Conservation (phyloP, 2,329 filamentous ascomycete genomes). For the Claviceps sp. region DNA sequence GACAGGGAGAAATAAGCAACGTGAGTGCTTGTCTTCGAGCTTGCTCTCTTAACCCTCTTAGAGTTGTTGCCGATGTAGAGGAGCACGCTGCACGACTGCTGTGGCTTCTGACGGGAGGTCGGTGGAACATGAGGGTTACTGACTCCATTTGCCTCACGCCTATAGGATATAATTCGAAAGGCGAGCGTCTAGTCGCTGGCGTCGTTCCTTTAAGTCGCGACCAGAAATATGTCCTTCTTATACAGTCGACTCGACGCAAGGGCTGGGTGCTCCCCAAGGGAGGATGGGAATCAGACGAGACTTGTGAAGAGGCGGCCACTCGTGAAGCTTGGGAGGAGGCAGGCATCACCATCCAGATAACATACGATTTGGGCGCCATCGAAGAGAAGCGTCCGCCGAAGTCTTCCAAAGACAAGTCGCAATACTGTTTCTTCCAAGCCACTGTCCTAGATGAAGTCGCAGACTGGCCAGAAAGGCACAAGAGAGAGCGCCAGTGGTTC, state of each 20-base stretch:
- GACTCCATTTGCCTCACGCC: slow-evolving; percentile 11
- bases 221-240: slow-evolving; percentile 78
- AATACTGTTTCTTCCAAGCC: slow-evolving; percentile 75
- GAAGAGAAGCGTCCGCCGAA: slow-evolving; percentile 73
- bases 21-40: slow-evolving; percentile 35
- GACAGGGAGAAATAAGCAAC: slow-evolving; percentile 65
- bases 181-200: slow-evolving; percentile 89
- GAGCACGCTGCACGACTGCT: neutral
- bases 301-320: slow-evolving; percentile 69
- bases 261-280: slow-evolving; percentile 97
- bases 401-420: slow-evolving; percentile 45
- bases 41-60: neutral
- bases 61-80: neutral
- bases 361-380: slow-evolving; percentile 76
- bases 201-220: slow-evolving; percentile 81
- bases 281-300: slow-evolving; percentile 93
- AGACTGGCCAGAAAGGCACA: slow-evolving; percentile 89
- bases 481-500: slow-evolving; percentile 84
- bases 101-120: neutral
- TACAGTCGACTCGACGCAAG: slow-evolving; percentile 80
- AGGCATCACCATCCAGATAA: slow-evolving; percentile 74
- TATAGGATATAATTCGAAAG: slow-evolving; percentile 78
- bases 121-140: slow-evolving; percentile 3
- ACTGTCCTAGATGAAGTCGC: slow-evolving; percentile 74
- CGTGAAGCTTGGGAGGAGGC: slow-evolving; percentile 97